A percentile compares a stretch with the other conserved stretches of the same genome.
Conservation (phyloP, 306 rosid species). For the Prosopis cineraria region DNA sequence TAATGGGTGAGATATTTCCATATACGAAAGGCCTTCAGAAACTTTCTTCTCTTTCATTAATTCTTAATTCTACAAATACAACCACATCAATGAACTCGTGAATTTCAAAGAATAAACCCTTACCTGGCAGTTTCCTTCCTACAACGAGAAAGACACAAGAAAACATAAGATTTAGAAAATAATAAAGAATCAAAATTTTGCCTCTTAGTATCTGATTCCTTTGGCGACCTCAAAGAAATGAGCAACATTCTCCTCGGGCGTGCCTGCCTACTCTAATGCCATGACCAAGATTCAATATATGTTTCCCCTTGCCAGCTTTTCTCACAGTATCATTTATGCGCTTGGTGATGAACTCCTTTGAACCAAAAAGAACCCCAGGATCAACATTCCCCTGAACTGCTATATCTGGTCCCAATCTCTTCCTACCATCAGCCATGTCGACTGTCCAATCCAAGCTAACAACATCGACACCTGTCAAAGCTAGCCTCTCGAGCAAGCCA, state of each 20-base stretch:
- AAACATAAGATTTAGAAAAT: conserved; percentile 9
- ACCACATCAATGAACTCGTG: not conserved
- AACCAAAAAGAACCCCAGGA: conserved; percentile 96
- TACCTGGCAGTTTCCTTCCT: conserved; percentile 17
- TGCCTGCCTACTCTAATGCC: conserved; percentile 48
- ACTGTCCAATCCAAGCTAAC: conserved; percentile 99
- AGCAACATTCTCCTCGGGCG: conserved; percentile 66
- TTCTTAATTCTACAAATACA: not conserved
- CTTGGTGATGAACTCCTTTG: conserved; percentile 80
- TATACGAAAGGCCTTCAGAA: not conserved
- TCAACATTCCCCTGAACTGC: conserved; percentile 98
- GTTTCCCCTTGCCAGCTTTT: conserved; percentile 84
- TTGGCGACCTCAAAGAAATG: conserved; percentile 98
- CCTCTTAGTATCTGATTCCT: conserved; percentile 68
- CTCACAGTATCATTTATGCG: conserved; percentile 82
- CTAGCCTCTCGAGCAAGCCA: conserved; percentile 90
- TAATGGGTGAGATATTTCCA: no score
- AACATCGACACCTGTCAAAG: conserved; percentile 84
- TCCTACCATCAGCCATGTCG: conserved; percentile 96
- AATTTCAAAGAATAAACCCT: not conserved
- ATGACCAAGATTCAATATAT: conserved; percentile 72
- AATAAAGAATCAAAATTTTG: not conserved
- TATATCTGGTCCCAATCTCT: conserved; percentile 70
- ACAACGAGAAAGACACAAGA: not conserved
- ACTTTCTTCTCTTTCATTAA: not conserved